Percentiles rank a stretch among this genome's conserved stretches.
These are phyloP conservation scores for Hordeum marinum DNA, from an alignment of 176 grass and related monocot species.

Conservation along the genomic window DNA sequence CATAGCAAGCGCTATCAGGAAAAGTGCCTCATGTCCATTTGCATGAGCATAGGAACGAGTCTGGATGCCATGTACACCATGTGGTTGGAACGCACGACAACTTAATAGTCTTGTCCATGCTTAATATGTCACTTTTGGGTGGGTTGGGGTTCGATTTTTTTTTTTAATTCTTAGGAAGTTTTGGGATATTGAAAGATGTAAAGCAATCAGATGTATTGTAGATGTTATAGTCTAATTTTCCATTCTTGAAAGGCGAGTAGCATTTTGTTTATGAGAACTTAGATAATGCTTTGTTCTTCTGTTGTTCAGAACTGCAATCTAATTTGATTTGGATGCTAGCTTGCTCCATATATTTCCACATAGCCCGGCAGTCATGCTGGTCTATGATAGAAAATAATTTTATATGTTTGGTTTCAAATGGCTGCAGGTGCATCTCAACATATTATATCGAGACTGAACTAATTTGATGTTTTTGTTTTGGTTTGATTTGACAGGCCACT, in stretches of 20 bases:
- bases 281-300: background rate
- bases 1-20: background rate
- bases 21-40: background rate
- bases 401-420: background rate
- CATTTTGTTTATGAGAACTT: background rate
- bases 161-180: background rate
- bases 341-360: background rate
- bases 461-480: conserved; percentile 10
- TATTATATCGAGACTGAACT: background rate
- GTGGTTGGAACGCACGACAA: background rate
- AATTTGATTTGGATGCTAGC: conserved; percentile 5
- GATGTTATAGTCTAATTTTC: background rate
- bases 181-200: background rate
- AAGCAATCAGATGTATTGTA: background rate
- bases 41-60: background rate
- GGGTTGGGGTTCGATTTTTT: too few relatives aligned
- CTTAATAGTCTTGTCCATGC: background rate
- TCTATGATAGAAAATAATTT: background rate
- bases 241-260: background rate
- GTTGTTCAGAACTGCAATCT: background rate
- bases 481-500: conserved; percentile 58
- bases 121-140: background rate
- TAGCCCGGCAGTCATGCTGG: background rate
- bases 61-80: background rate
- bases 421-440: background rate